Conservation (phyloP, 169 alveolate species). For the Eimeria sp. region DNA sequence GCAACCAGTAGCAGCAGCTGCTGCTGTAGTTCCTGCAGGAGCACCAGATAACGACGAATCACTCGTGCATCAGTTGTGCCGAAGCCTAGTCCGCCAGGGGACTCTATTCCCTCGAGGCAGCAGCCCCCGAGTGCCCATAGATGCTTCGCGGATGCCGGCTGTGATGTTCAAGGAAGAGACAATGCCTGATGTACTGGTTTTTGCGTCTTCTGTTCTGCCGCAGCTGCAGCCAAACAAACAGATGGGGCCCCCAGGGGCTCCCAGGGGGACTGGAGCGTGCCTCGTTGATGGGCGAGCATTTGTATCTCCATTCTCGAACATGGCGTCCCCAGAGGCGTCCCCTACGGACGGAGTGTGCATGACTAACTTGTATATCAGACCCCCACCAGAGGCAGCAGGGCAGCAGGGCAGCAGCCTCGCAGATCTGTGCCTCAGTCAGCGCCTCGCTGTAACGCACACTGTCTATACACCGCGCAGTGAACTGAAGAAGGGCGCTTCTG, state of each 20-base stretch:
- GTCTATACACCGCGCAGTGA: slow-evolving; percentile 42
- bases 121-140: slow-evolving; percentile 70
- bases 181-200: slow-evolving; percentile 60
- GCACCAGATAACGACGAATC: slow-evolving; percentile 14
- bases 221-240: slow-evolving; percentile 47
- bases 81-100: slow-evolving; percentile 65
- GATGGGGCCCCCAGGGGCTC: not conserved
- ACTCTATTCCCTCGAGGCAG: slow-evolving; percentile 79
- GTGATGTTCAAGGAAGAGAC: slow-evolving; percentile 68
- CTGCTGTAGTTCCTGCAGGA: not conserved
- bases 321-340: not conserved
- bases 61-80: slow-evolving; percentile 49
- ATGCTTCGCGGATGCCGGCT: slow-evolving; percentile 57
- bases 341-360: slow-evolving; percentile 1
- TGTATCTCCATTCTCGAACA: slow-evolving; percentile 56
- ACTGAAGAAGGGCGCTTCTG: slow-evolving; percentile 23
- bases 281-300: slow-evolving; percentile 63
- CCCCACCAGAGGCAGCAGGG: slow-evolving; percentile 20
- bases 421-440: slow-evolving; percentile 30
- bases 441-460: slow-evolving; percentile 11
- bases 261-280: slow-evolving; percentile 60
- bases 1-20: not conserved
- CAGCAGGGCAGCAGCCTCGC: not conserved
- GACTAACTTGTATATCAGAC: not conserved
- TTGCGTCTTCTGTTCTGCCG: slow-evolving; percentile 65